phyloP scores from a whole-genome alignment of 169 alveolate species.

The Plasmodium vivax region DNA sequence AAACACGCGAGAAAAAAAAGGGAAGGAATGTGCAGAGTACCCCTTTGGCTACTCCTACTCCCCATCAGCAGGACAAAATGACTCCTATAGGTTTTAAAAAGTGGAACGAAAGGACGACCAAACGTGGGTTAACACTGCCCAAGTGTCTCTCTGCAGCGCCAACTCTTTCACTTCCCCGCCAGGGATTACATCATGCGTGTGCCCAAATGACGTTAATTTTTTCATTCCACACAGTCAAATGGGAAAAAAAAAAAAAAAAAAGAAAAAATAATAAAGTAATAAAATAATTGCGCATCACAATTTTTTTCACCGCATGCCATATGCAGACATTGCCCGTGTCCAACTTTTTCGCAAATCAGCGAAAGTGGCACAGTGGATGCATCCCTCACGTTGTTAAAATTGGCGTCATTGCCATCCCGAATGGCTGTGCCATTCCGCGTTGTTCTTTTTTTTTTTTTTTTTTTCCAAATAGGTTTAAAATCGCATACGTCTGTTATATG shows the following conservation, averaged over 20 bases:
- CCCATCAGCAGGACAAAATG: background rate
- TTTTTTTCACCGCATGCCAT: background rate
- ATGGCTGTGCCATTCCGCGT: background rate
- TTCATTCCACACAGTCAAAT: background rate
- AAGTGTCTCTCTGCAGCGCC: background rate
- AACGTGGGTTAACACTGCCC: background rate
- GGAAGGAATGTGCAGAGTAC: background rate
- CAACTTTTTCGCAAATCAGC: background rate
- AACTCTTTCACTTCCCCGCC: background rate
- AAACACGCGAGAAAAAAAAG: background rate
- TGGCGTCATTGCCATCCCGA: background rate
- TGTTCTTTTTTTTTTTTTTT: background rate
- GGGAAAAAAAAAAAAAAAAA: background rate
- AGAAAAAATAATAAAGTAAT: too few relatives aligned
- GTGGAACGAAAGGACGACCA: background rate
- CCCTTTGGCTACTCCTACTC: background rate
- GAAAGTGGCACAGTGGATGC: background rate
- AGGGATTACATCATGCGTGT: background rate
- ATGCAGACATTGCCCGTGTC: background rate
- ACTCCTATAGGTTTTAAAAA: background rate
- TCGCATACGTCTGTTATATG: background rate
- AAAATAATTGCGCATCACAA: background rate
- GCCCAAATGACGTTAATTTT: background rate
- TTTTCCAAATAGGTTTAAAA: background rate
- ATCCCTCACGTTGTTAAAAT: background rate